Evolutionary conservation across 2,329 filamentous ascomycete genomes (phyloP), one percentile per base, ranked within the genome.

Genomic region (Paracamarosporium sp.): DNA sequence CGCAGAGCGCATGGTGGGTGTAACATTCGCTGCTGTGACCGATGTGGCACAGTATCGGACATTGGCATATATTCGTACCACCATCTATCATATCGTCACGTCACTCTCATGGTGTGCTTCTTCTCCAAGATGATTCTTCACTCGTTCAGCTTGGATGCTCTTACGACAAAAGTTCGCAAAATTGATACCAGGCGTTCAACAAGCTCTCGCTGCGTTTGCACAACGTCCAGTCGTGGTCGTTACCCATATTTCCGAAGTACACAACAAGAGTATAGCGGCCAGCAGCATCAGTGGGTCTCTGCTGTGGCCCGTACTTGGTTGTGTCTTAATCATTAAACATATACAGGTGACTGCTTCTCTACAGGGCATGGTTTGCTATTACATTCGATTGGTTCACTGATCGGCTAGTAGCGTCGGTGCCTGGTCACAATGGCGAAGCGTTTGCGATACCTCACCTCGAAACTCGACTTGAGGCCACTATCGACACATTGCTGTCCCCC

Each of bases 391-490:
- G 48, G 25, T 27, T n/a, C 9, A 28, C 25, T 38, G 36, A 22
- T n/a, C 36, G 48, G 48, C 25, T 24, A 31, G 36, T 15, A 51
- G 25, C 35, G 48, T 30, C 27, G 12, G 48, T 31, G 22, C 35
- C 13, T 31, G 36, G 31, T 33, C 35, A 31, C 35, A n/a, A 51
- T 41, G 36, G 48, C 17, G n/a, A 28, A 41, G n/a, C 12, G 25
- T 51, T 36, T 41, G 48, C 20, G n/a, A 38, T 43, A 41, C 48
- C 36, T 43, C n/a, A 31, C 12, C 27, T 51, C 36, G 27, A 40
- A 24, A n/a, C 25, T 17, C 24, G 24, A 22, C 27, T 31, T 17
- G 8, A 24, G 5, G 17, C 27, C 48, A 31, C 36, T n/a, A 41
- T 30, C 11, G 31, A 22, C 31, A 36, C 31, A 31, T 25, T 17